Conservation (phyloP, 1,284 basidiomycete genomes). For the Naganishia cerealis region DNA sequence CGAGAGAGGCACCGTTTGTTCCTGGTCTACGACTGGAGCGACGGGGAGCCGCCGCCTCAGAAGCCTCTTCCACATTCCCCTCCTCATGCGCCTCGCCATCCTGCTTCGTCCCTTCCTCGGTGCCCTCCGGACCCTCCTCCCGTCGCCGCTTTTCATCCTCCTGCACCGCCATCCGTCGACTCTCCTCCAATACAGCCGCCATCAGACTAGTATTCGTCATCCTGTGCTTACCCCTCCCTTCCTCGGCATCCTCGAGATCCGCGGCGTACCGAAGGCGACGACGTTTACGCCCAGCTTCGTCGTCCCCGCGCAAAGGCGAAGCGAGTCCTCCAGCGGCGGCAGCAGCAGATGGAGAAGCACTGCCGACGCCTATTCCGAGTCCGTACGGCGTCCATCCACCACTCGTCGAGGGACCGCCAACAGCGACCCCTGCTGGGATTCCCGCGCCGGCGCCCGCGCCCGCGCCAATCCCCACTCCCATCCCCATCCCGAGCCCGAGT, state of each 20-base stretch:
- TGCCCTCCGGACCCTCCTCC: not conserved
- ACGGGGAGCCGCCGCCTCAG: slow-evolving; percentile 8
- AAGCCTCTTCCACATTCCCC: not conserved
- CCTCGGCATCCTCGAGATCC: not conserved
- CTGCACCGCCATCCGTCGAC: slow-evolving; percentile 13
- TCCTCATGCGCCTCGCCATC: not conserved
- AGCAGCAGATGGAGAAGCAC: not conserved
- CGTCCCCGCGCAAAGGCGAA: not conserved
- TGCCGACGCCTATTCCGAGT: slow-evolving; percentile 12
- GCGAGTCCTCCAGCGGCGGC: not conserved
- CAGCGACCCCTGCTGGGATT: not conserved
- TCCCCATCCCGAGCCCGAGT: not conserved
- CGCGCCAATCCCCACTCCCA: not conserved
- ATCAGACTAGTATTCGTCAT: slow-evolving; percentile 18
- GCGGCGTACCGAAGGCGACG: not conserved
- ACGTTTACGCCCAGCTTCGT: not conserved
- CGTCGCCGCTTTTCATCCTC: slow-evolving; percentile 20
- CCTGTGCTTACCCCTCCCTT: slow-evolving; percentile 7
- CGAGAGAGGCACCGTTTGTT: slow-evolving; percentile 24
- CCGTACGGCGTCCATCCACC: slow-evolving; percentile 8
- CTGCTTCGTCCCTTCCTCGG: not conserved
- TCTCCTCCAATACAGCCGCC: slow-evolving; percentile 28
- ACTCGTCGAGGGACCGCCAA: not conserved
- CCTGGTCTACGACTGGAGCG: slow-evolving; percentile 28
- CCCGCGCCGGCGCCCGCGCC: too few relatives aligned